Evolutionary conservation across 192 early-diverging fungal species (phyloP).

Genomic region (Coemansia sp.): DNA sequence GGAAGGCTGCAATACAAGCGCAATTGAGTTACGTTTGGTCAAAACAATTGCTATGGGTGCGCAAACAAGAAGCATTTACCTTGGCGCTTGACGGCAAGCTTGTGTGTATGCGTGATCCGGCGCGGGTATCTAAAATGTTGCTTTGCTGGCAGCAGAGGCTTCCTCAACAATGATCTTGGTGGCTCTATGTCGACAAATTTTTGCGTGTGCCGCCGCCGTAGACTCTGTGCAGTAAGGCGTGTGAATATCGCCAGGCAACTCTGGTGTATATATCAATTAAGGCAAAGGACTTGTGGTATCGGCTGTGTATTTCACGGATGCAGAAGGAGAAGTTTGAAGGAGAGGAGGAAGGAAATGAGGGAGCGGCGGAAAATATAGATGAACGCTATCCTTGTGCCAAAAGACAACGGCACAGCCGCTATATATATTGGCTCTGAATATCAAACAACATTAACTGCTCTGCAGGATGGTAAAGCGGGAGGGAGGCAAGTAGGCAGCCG

Average conservation of each 20-base stretch:
- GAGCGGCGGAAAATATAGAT: not conserved
- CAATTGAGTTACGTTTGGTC: not conserved
- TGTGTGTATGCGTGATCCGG: not conserved
- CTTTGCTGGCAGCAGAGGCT: not conserved
- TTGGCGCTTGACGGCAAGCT: not conserved
- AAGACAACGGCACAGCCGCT: not conserved
- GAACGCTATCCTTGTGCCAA: not conserved
- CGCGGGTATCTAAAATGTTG: not conserved
- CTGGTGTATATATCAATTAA: not conserved
- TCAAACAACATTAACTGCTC: slow-evolving; percentile 16
- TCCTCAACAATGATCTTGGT: not conserved
- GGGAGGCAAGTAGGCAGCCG: slow-evolving; percentile 6
- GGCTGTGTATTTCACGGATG: not conserved
- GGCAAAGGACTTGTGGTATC: not conserved
- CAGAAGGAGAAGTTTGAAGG: not conserved
- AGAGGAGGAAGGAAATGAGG: not conserved
- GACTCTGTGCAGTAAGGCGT: not conserved
- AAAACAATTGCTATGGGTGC: not conserved
- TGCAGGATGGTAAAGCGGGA: slow-evolving; percentile 10
- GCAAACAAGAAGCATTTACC: not conserved
- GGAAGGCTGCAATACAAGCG: not conserved
- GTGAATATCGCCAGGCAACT: not conserved
- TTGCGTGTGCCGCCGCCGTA: not conserved
- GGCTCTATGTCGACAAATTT: not conserved
- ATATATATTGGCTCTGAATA: not conserved